Conservation (phyloP, 176 grass and related monocot species). For the Carex littledalei region DNA sequence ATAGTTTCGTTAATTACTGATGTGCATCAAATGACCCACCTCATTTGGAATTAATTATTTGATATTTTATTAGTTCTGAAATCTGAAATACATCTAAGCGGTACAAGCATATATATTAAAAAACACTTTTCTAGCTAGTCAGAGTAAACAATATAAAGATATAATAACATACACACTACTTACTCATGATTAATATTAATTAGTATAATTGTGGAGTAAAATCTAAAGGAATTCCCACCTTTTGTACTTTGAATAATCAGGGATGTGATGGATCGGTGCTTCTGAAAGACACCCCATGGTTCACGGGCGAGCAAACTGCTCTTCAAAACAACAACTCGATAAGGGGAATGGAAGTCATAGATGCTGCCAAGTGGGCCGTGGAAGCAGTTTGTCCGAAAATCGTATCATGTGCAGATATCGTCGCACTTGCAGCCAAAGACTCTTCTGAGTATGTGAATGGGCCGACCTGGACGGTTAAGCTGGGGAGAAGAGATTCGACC, state of each 20-base stretch:
- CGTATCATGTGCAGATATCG: constrained; percentile 10
- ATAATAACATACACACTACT: background rate
- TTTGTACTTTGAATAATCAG: background rate
- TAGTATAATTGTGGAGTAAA: background rate
- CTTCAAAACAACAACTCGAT: background rate
- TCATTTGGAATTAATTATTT: background rate
- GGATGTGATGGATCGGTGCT: constrained; percentile 13
- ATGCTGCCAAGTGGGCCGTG: constrained; percentile 8
- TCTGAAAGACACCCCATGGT: background rate
- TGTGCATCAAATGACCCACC: background rate
- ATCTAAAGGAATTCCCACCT: background rate
- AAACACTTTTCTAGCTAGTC: background rate
- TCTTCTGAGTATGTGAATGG: constrained; percentile 25
- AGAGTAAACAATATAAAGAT: background rate
- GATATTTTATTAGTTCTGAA: background rate
- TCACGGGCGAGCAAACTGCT: background rate
- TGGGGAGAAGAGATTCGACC: constrained; percentile 35
- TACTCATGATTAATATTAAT: background rate
- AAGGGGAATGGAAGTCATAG: background rate
- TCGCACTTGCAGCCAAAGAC: constrained; percentile 11
- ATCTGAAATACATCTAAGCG: background rate
- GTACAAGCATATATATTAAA: background rate
- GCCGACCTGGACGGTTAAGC: constrained; percentile 27
- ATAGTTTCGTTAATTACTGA: background rate
- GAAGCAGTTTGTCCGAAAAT: background rate